Conservation (phyloP, 305 asterid species). For the Vinca major region DNA sequence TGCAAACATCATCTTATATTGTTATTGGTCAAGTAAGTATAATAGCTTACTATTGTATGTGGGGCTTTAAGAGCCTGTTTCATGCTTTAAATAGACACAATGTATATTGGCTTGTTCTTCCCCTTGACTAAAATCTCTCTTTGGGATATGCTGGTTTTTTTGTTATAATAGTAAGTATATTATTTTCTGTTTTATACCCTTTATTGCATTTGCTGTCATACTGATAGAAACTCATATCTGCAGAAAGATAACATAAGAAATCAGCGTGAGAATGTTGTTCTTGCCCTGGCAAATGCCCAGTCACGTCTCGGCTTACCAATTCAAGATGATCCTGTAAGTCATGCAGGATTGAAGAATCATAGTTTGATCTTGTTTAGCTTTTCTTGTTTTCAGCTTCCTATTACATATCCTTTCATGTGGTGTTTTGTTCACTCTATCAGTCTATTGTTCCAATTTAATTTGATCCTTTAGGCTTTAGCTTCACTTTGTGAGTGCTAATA, state of each 20-base stretch:
- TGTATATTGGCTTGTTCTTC: background rate
- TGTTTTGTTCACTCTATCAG: background rate
- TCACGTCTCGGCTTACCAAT: slow-evolving; percentile 64
- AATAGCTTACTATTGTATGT: background rate
- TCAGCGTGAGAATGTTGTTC: slow-evolving; percentile 95
- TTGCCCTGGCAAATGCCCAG: slow-evolving; percentile 79
- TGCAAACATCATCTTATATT: background rate
- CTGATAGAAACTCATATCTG: slow-evolving; percentile 19
- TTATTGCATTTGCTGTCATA: background rate
- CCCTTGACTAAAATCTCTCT: background rate
- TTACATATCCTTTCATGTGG: slow-evolving; percentile 1
- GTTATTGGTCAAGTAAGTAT: background rate
- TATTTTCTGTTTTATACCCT: background rate
- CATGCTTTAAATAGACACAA: background rate
- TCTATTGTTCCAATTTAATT: background rate
- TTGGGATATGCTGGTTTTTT: background rate
- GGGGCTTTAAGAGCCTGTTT: background rate
- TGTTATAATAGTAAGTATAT: background rate
- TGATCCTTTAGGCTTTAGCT: background rate
- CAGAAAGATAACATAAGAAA: slow-evolving; percentile 91
- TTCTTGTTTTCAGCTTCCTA: background rate
- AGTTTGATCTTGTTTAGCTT: background rate
- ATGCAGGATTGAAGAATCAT: slow-evolving; percentile 6
- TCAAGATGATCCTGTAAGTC: slow-evolving; percentile 84
- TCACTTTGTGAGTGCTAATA: background rate